phyloP scores from a whole-genome alignment of 176 grass and related monocot genomes.

The Oryza rufipogon region DNA sequence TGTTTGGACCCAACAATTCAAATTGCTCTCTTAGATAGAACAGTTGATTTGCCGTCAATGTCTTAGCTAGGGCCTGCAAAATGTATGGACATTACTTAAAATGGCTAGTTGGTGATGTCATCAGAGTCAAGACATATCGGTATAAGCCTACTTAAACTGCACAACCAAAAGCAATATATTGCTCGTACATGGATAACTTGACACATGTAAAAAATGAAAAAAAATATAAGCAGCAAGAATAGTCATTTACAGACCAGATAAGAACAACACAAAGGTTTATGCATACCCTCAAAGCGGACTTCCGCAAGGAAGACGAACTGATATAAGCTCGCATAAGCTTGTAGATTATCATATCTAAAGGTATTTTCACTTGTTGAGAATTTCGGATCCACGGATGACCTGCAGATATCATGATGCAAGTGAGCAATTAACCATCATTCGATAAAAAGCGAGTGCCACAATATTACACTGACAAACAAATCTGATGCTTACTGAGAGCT shows the following conservation, averaged over 20 bases:
- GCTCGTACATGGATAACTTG: background rate
- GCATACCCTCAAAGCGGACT: slow-evolving; percentile 95
- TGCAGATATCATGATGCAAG: slow-evolving; percentile 45
- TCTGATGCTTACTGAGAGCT: slow-evolving; percentile 77
- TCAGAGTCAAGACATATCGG: background rate
- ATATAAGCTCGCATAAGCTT: slow-evolving; percentile 96
- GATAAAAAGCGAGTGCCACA: background rate
- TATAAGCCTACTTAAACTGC: slow-evolving; percentile 26
- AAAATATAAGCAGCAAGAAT: slow-evolving; percentile 17
- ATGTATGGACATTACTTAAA: slow-evolving; percentile 36
- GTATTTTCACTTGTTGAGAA: slow-evolving; percentile 84
- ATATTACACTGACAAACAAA: slow-evolving; percentile 15
- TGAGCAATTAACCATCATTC: slow-evolving; percentile 29
- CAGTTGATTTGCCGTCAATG: slow-evolving; percentile 79
- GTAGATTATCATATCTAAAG: slow-evolving; percentile 95
- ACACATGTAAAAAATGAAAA: background rate
- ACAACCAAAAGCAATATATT: background rate
- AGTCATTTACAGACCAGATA: slow-evolving; percentile 8
- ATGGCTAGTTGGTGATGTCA: background rate
- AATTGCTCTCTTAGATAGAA: slow-evolving; percentile 93
- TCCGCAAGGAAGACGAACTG: slow-evolving; percentile 91
- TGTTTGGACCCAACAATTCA: slow-evolving; percentile 85
- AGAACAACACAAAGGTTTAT: background rate
- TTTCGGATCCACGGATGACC: slow-evolving; percentile 95
- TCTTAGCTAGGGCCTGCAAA: slow-evolving; percentile 93